phyloP scores from a whole-genome alignment of 2,329 filamentous ascomycete genomes.

The Pseudogymnoascus verrucosus region DNA sequence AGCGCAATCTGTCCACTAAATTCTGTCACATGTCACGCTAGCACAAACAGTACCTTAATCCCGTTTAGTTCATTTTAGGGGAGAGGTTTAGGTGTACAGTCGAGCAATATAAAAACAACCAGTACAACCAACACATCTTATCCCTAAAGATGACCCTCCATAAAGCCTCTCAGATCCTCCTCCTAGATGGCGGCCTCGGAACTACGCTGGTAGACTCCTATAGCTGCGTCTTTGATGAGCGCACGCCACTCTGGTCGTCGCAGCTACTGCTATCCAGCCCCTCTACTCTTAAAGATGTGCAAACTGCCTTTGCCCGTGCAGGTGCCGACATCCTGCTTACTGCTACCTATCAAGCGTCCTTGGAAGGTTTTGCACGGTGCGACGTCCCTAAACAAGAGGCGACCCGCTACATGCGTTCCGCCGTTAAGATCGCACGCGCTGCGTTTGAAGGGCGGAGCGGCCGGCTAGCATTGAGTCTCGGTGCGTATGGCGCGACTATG shows the following conservation, averaged over 20 bases:
- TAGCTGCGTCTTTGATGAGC: constrained; percentile 38
- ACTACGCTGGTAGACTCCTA: constrained; percentile 56
- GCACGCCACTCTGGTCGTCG: constrained; percentile 59
- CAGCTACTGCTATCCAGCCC: constrained; percentile 49
- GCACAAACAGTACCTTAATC: too few relatives aligned
- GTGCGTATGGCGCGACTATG: constrained; percentile 62
- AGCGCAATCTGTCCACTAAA: background rate
- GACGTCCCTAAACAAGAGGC: constrained; percentile 28
- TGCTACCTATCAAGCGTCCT: constrained; percentile 59
- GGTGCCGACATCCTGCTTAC: constrained; percentile 58
- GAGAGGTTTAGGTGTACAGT: background rate
- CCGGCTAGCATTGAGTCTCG: constrained; percentile 51
- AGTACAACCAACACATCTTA: constrained; percentile 35
- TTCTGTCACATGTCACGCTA: background rate
- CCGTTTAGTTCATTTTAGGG: background rate
- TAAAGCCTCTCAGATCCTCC: constrained; percentile 29
- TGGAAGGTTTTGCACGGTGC: constrained; percentile 40
- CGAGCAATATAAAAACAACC: constrained; percentile 29
- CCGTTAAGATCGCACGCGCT: constrained; percentile 30
- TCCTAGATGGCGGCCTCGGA: constrained; percentile 61
- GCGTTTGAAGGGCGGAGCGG: constrained; percentile 28
- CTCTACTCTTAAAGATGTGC: constrained; percentile 14
- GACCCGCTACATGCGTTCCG: constrained; percentile 35
- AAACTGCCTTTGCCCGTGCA: constrained; percentile 32
- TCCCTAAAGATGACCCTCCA: constrained; percentile 29